phyloP scores from a whole-genome alignment of 306 rosid genomes.

The Malus sylvestris region DNA sequence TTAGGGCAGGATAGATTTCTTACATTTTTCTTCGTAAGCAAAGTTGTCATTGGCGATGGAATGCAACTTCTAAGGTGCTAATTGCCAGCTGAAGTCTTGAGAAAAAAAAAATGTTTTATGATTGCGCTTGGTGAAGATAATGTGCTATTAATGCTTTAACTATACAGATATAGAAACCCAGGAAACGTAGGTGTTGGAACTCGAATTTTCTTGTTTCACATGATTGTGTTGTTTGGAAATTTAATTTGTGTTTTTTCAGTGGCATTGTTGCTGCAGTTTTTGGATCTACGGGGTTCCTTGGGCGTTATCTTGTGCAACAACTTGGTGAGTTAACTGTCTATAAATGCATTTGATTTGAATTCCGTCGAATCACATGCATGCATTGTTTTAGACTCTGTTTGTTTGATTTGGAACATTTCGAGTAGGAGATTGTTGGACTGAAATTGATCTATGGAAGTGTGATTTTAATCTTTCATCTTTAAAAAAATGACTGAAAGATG shows the following conservation, averaged over 20 bases:
- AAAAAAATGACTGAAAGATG: background rate
- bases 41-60: background rate
- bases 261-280: slow-evolving; percentile 91
- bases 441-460: background rate
- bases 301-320: slow-evolving; percentile 96
- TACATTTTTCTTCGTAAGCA: background rate
- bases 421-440: background rate
- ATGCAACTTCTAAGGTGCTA: background rate
- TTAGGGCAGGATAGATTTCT: background rate
- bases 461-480: background rate
- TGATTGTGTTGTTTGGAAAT: background rate
- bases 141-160: background rate
- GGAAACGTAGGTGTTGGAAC: background rate
- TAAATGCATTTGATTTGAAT: background rate
- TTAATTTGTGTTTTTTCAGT: slow-evolving; percentile 41
- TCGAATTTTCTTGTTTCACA: background rate
- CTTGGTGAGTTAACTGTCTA: slow-evolving; percentile 48
- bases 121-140: background rate
- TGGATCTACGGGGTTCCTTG: slow-evolving; percentile 98
- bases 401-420: background rate
- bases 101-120: background rate
- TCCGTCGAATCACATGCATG: background rate
- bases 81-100: background rate
- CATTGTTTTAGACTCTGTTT: background rate
- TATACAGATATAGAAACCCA: background rate